Evolutionary conservation across 2,329 filamentous ascomycete species (phyloP).

Genomic region (Didymella glomerata): DNA sequence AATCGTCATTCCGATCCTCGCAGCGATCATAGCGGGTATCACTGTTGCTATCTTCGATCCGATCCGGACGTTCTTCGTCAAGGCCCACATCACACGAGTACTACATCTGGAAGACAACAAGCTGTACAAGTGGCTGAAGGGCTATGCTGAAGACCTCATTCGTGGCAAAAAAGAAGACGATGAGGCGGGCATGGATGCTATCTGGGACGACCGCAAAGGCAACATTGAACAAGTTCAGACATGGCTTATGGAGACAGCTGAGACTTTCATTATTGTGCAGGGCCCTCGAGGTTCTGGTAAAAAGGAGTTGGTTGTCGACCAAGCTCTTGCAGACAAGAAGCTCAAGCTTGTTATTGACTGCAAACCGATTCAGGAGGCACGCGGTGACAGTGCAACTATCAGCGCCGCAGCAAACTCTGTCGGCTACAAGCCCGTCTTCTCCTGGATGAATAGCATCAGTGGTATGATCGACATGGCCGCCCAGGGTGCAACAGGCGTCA

Average conservation of each 20-base stretch:
- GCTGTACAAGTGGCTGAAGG: conserved; percentile 82
- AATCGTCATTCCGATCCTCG: conserved; percentile 83
- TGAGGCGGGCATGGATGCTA: conserved; percentile 75
- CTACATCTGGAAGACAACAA: conserved; percentile 77
- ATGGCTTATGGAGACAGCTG: conserved; percentile 87
- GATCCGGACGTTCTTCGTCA: conserved; percentile 91
- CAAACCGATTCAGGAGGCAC: conserved; percentile 89
- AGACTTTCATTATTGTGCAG: conserved; percentile 93
- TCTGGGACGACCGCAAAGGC: conserved; percentile 87
- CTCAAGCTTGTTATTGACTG: conserved; percentile 90
- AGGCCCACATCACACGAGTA: conserved; percentile 80
- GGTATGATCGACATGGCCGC: conserved; percentile 92
- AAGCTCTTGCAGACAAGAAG: conserved; percentile 77
- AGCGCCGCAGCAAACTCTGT: conserved; percentile 81
- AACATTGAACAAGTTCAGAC: conserved; percentile 82
- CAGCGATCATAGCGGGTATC: conserved; percentile 80
- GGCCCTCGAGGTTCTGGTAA: conserved; percentile 93
- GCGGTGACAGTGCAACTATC: conserved; percentile 87
- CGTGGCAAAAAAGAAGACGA: conserved; percentile 66
- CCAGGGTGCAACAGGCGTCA: conserved; percentile 91
- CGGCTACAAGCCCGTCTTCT: conserved; percentile 92
- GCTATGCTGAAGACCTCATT: conserved; percentile 72
- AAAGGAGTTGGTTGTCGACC: conserved; percentile 83
- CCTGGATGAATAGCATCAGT: conserved; percentile 94
- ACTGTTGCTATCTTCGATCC: conserved; percentile 94